These are phyloP conservation scores for Diaporthe citriasiana DNA, from an alignment of 2,329 filamentous ascomycete species.

Conservation along the genomic window DNA sequence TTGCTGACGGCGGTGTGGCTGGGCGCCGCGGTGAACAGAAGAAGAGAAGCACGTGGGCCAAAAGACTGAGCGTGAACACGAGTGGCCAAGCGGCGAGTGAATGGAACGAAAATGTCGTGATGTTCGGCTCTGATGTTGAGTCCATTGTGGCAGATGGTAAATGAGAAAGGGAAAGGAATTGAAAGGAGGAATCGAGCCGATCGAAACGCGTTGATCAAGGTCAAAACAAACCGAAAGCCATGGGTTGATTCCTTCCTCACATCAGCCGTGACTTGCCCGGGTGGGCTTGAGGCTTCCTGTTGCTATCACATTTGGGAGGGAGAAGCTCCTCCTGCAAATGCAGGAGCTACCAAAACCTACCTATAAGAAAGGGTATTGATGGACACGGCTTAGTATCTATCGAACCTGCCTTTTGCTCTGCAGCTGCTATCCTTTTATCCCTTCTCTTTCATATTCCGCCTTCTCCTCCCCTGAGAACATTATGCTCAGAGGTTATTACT, in stretches of 20 bases:
- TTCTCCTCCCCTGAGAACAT: neutral
- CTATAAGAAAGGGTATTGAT: neutral
- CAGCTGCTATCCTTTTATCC: neutral
- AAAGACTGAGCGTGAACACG: neutral
- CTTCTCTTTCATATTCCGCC: neutral
- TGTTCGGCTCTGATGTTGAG: constrained; percentile 10
- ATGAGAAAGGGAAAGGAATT: constrained; percentile 4
- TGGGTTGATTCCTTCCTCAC: constrained; percentile 1
- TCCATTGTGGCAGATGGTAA: neutral
- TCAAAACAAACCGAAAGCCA: constrained; percentile 15
- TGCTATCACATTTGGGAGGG: neutral
- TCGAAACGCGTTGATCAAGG: constrained; percentile 8
- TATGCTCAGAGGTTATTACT: neutral
- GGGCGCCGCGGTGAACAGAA: neutral
- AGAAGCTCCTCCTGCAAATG: constrained; percentile 4
- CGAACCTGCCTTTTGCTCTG: constrained; percentile 1
- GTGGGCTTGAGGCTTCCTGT: neutral
- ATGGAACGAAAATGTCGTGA: neutral
- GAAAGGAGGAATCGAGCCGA: neutral
- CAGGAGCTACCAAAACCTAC: neutral
- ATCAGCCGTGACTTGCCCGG: neutral
- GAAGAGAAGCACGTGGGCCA: neutral
- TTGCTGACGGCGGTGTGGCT: neutral
- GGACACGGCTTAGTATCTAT: neutral
- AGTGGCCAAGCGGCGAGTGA: constrained; percentile 2